phyloP scores from a whole-genome alignment of 2,329 filamentous ascomycete species.

The Penicillium sp. region DNA sequence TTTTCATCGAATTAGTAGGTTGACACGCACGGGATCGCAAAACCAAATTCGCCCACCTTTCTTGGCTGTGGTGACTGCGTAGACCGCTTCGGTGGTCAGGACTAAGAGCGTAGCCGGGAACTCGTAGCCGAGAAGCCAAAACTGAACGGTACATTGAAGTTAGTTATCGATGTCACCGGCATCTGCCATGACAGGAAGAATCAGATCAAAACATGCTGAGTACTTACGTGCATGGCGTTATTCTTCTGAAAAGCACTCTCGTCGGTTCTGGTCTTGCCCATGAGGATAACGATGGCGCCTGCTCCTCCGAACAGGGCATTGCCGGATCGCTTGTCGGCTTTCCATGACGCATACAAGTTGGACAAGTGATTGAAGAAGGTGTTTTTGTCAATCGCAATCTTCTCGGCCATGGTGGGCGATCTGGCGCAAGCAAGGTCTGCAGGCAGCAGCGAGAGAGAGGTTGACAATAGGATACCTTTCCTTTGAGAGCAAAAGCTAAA shows the following conservation, averaged over 20 bases:
- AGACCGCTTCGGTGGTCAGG: slow-evolving; percentile 82
- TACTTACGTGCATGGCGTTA: slow-evolving; percentile 86
- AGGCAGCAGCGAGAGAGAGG: slow-evolving; percentile 9
- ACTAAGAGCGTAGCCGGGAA: slow-evolving; percentile 95
- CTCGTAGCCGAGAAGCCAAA: slow-evolving; percentile 98
- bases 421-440: slow-evolving; percentile 17
- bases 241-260: slow-evolving; percentile 87
- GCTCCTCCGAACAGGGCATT: slow-evolving; percentile 83
- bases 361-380: slow-evolving; percentile 91
- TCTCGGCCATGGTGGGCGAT: slow-evolving; percentile 59
- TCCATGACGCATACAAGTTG: slow-evolving; percentile 88
- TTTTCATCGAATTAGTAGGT: slow-evolving; percentile 10
- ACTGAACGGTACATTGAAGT: slow-evolving; percentile 56
- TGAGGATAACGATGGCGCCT: slow-evolving; percentile 81
- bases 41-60: slow-evolving; percentile 64
- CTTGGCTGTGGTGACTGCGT: slow-evolving; percentile 93
- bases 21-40: too few species aligned
- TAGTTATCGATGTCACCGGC: slow-evolving; percentile 2
- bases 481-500: background rate
- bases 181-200: background rate
- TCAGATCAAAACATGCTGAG: background rate
- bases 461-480: background rate
- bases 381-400: slow-evolving; percentile 94
- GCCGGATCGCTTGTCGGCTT: slow-evolving; percentile 86
- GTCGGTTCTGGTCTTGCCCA: slow-evolving; percentile 88